Conservation (phyloP, 805 yeast species). For the Cyberlindnera americana region DNA sequence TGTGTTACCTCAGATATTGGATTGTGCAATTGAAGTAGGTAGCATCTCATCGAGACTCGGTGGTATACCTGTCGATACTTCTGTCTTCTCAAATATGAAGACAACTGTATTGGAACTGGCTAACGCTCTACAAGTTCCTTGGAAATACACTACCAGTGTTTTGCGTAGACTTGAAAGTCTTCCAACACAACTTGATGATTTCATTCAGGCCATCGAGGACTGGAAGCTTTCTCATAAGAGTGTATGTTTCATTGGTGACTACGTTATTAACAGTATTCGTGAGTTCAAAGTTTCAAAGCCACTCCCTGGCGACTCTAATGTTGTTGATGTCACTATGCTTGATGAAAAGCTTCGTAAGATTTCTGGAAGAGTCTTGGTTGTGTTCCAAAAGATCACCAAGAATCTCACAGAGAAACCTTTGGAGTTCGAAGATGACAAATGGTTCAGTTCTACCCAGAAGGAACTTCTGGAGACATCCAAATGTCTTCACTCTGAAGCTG, state of each 20-base stretch:
- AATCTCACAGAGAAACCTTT: conserved; percentile 22
- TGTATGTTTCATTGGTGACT: conserved; percentile 45
- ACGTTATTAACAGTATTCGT: conserved; percentile 45
- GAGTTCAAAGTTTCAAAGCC: background rate
- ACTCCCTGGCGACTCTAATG: background rate
- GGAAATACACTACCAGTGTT: conserved; percentile 19
- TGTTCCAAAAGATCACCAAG: conserved; percentile 53
- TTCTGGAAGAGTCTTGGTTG: conserved; percentile 56
- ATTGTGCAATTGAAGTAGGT: conserved; percentile 28
- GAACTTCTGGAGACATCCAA: conserved; percentile 40
- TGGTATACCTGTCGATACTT: conserved; percentile 15
- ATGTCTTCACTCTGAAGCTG: conserved; percentile 36
- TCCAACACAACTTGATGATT: conserved; percentile 19
- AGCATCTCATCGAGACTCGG: conserved; percentile 16
- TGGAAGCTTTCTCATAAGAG: conserved; percentile 35
- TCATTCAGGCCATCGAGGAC: conserved; percentile 27
- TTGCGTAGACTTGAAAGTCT: conserved; percentile 23
- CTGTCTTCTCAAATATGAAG: conserved; percentile 20
- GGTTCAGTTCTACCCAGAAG: conserved; percentile 56
- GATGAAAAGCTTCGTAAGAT: conserved; percentile 49
- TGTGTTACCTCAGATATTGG: conserved; percentile 35
- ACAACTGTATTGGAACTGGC: conserved; percentile 12
- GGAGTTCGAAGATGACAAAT: conserved; percentile 55
- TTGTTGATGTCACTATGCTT: conserved; percentile 31
- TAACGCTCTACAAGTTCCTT: conserved; percentile 10